phyloP scores from a whole-genome alignment of 495 filamentous ascomycete genomes.

The Xylaria telfairii region DNA sequence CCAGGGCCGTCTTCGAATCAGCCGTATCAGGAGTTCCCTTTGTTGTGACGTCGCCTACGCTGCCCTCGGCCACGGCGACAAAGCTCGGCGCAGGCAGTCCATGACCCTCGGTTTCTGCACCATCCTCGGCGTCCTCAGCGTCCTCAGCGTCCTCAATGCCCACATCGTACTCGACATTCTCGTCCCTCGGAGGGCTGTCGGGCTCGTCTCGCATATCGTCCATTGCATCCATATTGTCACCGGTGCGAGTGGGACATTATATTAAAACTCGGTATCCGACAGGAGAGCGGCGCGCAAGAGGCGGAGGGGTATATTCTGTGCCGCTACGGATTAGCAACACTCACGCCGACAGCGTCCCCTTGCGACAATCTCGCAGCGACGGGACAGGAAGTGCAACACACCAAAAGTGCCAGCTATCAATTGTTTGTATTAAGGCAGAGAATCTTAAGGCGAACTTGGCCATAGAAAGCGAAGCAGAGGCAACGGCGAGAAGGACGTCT shows the following conservation, averaged over 20 bases:
- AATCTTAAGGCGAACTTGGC: no score
- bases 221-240: conserved; percentile 8
- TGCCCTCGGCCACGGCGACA: neutral
- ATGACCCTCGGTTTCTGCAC: neutral
- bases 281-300: neutral
- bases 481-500: neutral
- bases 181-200: neutral
- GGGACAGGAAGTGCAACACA: neutral
- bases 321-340: neutral
- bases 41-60: neutral
- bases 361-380: neutral
- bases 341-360: neutral
- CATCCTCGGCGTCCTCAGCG: neutral
- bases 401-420: neutral
- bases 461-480: neutral
- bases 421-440: neutral
- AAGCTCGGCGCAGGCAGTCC: neutral
- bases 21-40: neutral
- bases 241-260: neutral
- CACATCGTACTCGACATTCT: neutral
- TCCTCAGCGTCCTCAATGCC: neutral
- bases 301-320: neutral
- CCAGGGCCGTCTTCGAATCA: neutral
- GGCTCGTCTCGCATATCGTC: neutral
- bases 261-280: neutral